A percentile compares a stretch with the other conserved stretches of the same genome.
phyloP scores from a whole-genome alignment of 768 basidiomycete species.

The Leccinum uliginosum region DNA sequence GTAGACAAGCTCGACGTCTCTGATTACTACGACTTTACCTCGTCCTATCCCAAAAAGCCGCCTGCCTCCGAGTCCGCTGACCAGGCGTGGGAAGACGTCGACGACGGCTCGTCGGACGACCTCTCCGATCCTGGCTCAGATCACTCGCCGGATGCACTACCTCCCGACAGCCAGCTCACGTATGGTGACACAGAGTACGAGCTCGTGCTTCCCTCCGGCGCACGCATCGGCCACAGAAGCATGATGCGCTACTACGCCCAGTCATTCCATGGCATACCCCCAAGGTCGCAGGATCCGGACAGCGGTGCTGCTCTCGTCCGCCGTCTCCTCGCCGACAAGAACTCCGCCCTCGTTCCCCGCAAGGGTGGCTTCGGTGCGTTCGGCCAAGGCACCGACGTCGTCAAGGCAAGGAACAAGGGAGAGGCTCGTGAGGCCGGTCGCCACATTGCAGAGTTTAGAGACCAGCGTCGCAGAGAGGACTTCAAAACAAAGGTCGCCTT shows the following conservation, averaged over 20 bases:
- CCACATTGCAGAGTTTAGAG: constrained; percentile 79
- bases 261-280: constrained; percentile 51
- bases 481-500: constrained; percentile 83
- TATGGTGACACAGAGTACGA: constrained; percentile 82
- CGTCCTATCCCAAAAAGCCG: constrained; percentile 61
- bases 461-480: constrained; percentile 71
- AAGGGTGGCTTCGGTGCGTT: constrained; percentile 86
- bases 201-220: constrained; percentile 89
- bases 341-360: constrained; percentile 77
- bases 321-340: constrained; percentile 72
- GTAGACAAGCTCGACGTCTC: constrained; percentile 80
- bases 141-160: constrained; percentile 27
- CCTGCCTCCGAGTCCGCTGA: constrained; percentile 25
- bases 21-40: constrained; percentile 89
- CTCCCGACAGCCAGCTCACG: constrained; percentile 53
- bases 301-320: constrained; percentile 77
- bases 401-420: constrained; percentile 90
- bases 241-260: constrained; percentile 86
- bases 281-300: constrained; percentile 56
- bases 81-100: constrained; percentile 35
- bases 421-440: constrained; percentile 91
- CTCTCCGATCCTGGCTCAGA: constrained; percentile 23
- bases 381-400: constrained; percentile 74
- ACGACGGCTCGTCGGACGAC: constrained; percentile 18
- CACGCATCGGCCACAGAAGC: constrained; percentile 86